Conservation (phyloP, 345 rosid species). For the Eutrema yunnanense region DNA sequence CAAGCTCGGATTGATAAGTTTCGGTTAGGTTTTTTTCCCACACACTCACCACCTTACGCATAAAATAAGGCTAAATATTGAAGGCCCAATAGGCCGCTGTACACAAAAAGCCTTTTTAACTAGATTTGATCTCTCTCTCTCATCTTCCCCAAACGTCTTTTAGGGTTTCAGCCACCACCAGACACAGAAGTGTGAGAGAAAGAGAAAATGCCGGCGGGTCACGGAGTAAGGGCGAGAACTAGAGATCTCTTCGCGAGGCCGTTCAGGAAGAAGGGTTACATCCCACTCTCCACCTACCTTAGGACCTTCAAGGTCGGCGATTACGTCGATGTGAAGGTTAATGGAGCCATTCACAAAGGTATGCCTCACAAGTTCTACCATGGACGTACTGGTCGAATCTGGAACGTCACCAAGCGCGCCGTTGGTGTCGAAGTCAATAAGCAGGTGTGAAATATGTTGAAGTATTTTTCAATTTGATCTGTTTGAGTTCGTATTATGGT, state of each 20-base stretch:
- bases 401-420: conserved; percentile 80
- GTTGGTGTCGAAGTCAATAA: conserved; percentile 75
- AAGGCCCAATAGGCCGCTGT: not conserved
- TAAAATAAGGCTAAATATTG: too few relatives aligned
- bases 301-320: conserved; percentile 63
- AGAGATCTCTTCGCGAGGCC: conserved; percentile 58
- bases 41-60: too few relatives aligned
- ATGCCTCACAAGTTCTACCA: conserved; percentile 88
- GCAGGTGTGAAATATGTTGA: conserved; percentile 33
- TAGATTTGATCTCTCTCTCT: not conserved
- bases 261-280: conserved; percentile 78
- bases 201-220: conserved; percentile 51
- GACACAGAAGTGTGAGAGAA: not conserved
- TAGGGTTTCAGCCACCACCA: not conserved
- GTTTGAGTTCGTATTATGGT: not conserved
- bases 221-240: conserved; percentile 53
- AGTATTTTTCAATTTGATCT: not conserved
- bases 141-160: not conserved
- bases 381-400: conserved; percentile 79
- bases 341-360: conserved; percentile 78
- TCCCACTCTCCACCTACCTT: conserved; percentile 59
- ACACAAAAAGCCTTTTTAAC: not conserved
- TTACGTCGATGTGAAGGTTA: conserved; percentile 66
- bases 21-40: too few relatives aligned
- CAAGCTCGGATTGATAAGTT: too few relatives aligned